phyloP scores from a whole-genome alignment of 2,329 filamentous ascomycete species.

The Nakataea oryzae region DNA sequence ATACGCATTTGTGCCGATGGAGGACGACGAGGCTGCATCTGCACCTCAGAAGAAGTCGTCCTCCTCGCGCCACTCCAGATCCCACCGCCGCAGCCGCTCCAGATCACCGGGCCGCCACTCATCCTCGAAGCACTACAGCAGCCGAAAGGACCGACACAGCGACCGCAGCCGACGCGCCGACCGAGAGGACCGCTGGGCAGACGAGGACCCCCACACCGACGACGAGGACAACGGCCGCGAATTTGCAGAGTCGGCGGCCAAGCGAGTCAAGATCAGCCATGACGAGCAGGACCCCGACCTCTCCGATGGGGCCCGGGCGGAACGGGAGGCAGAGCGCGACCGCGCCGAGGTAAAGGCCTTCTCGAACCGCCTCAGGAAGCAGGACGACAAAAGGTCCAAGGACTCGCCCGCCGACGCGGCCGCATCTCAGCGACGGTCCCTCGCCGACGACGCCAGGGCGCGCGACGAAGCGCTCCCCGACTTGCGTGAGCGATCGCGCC shows the following conservation, averaged over 20 bases:
- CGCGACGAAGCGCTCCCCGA: constrained; percentile 67
- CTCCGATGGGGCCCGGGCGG: constrained; percentile 48
- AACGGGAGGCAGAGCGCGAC: constrained; percentile 53
- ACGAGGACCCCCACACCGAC: constrained; percentile 51
- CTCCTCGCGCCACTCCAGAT: constrained; percentile 14
- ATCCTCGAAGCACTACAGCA: constrained; percentile 27
- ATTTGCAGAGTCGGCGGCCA: constrained; percentile 59
- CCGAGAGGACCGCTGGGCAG: constrained; percentile 73
- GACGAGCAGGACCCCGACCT: constrained; percentile 35
- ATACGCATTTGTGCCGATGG: constrained; percentile 60
- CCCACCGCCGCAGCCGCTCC: constrained; percentile 18
- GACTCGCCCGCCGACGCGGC: constrained; percentile 50
- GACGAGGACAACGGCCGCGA: constrained; percentile 39
- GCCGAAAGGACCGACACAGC: constrained; percentile 14
- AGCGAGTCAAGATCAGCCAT: constrained; percentile 56
- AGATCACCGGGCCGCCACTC: constrained; percentile 11
- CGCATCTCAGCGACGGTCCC: constrained; percentile 46
- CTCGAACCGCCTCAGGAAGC: constrained; percentile 61
- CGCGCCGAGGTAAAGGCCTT: constrained; percentile 70
- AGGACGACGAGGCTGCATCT: constrained; percentile 43
- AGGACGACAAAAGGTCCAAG: constrained; percentile 61
- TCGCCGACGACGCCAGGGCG: constrained; percentile 58
- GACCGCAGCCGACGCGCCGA: constrained; percentile 22
- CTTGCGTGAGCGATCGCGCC: constrained; percentile 71
- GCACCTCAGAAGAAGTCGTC: constrained; percentile 27